Evolutionary conservation across 148 eudicot genomes (phyloP), one percentile per base, ranked within the genome.

Genomic region (Fagopyrum esculentum): DNA sequence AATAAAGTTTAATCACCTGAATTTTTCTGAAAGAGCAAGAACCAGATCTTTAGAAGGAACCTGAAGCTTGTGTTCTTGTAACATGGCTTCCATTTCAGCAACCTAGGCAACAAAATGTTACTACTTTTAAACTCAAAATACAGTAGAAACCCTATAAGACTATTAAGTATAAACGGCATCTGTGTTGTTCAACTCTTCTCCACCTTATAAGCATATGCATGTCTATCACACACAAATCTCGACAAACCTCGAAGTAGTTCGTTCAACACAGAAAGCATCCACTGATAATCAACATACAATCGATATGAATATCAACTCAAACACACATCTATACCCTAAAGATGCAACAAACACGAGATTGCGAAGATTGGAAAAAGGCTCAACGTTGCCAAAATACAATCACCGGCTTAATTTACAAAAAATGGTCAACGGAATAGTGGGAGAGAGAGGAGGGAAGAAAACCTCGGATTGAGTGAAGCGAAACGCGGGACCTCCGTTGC

Each of bases 401-500:
- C 52, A 49, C 10, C 52, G 10, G 10, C 52, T 9, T 10, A 10
- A 49, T 49, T 2, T 49, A 10, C 15, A 49, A 49, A 49, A 49
- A 4, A 19, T 17, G 30, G 3, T 57, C 19, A 57, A 17, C 3
- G 54, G 54, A 10, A 13, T 50, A 11, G 26, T 57, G 29, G 26
- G 26, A 57, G 63, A 57, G 40, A 35, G 40, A 35, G 71, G 47
- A 66, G 71, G 17, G 9, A 45, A 74, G 51, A 69, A 46, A 15
- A 92, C 98, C 97, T 92, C 97, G 8, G 52, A 29, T 5, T 76
- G 80, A 78, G 82, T 83, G 74, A 92, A 92, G 43, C 97, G 91
- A 78, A 92, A 92, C 35, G 97, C 83, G 52, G 97, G 97, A 77
- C 80, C 90, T 30, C 97, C 97, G 76, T 87, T 87, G 61, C 90